A percentile compares a stretch with the other conserved stretches of the same genome.
phyloP scores from a whole-genome alignment of 805 yeast genomes.

The Yamadazyma sp. region DNA sequence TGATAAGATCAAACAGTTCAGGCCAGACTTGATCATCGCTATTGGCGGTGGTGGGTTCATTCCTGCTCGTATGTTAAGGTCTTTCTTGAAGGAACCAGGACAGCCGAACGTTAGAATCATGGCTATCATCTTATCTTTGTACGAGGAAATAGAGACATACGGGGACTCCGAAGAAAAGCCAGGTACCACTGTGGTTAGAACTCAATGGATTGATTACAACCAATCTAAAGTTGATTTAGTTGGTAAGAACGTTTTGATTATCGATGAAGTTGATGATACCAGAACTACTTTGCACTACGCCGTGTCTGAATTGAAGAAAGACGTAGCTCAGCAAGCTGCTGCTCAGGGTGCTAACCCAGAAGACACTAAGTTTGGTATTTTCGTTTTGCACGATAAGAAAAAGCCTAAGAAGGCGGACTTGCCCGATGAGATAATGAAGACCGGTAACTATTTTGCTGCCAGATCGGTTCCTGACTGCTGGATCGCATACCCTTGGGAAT shows the following conservation, averaged over 20 bases:
- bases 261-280: conserved; percentile 86
- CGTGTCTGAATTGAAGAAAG: conserved; percentile 68
- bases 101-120: conserved; percentile 87
- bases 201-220: conserved; percentile 80
- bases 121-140: conserved; percentile 90
- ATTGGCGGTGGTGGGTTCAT: conserved; percentile 98
- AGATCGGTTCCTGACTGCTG: conserved; percentile 74
- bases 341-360: conserved; percentile 49
- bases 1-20: conserved; percentile 61
- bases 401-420: conserved; percentile 72
- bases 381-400: conserved; percentile 74
- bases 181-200: conserved; percentile 69
- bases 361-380: conserved; percentile 65
- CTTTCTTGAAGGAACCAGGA: conserved; percentile 87
- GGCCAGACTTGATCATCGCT: conserved; percentile 90
- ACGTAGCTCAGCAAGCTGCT: conserved; percentile 60
- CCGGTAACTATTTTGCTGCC: conserved; percentile 68
- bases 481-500: conserved; percentile 90
- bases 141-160: conserved; percentile 73
- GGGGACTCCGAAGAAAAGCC: conserved; percentile 52
- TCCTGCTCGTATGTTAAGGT: conserved; percentile 93
- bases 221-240: conserved; percentile 61
- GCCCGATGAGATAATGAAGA: conserved; percentile 60
- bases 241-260: conserved; percentile 69
- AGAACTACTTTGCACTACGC: conserved; percentile 84